Evolutionary conservation across 805 yeast species (phyloP), one percentile per base, ranked within the genome.

Genomic region (Lachancea cidri): DNA sequence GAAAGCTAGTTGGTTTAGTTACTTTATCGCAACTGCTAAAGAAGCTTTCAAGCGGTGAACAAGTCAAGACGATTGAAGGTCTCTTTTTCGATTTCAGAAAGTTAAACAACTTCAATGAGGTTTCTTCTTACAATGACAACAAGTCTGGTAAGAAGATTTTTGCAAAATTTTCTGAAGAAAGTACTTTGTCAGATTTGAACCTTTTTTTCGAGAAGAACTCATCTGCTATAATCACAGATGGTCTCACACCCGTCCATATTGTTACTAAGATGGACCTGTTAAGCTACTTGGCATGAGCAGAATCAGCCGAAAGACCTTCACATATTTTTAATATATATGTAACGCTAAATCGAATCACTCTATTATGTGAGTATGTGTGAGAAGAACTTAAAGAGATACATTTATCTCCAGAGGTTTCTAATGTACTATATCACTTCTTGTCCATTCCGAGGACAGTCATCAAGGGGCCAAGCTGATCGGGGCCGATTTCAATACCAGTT

Each of bases 231-330:
- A 84, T 86, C 44, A 85, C 94, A 35, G 89, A 83, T 55, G 79
- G 80, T 31, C 70, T 73, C 57, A 81, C 74, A 56, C 93, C 95
- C 36, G 72, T 84, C 35, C 91, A 86, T 62, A 81, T 86, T 45
- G 95, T 85, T 43, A 86, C 95, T 45, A 86, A 86, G 71, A 91
- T 86, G 57, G 95, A 86, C 64, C 72, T 86, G 61, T 71, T 86
- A 54, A 75, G 83, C 45, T 70, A 67, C 50, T 60, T 68, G 42
- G 58, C 65, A 41, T 58, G 48, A 50, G 16, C 29, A 11, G 14
- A 20, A 22, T 7, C 27, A 7, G 27, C 7, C 27, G 27, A 7
- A 22, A 7, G n/a, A n/a, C n/a, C n/a, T n/a, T n/a, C n/a, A n/a
- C n/a, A n/a, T n/a, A n/a, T n/a, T n/a, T n/a, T n/a, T n/a, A n/a